Base-by-base conservation (phyloP, 2,329 filamentous ascomycete species). In the Pyrenophora seminiperda region DNA sequence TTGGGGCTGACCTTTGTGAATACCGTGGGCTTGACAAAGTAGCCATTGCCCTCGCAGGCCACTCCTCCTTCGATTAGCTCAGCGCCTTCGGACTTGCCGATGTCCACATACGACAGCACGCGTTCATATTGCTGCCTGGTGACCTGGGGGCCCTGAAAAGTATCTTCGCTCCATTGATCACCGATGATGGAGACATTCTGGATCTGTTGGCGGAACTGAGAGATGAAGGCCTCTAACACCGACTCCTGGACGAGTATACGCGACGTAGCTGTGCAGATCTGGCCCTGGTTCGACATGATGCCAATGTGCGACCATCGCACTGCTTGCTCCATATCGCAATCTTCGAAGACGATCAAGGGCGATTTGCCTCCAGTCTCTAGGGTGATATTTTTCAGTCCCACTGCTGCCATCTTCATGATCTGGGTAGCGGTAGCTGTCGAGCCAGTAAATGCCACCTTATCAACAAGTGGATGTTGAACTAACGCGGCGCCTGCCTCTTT, bases 391-490 rank as follows among this genome's bases (percentile, higher is more conserved):
- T 83, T 83, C 59, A 84, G 67, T 7, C 75, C 88, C 1, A 79
- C 72, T 9, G 82, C 79, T 0, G 88, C 86, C 69, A 81, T 78
- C 67, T 87, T 88, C 86, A 90, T 89, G 56, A 91, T 88, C 33
- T 85, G 78, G 36, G 82, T 81, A 2, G 84, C 89, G 0, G 88
- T 91, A 2, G 76, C 74, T 0, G 88, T 91, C 3, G 83, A 87
- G 29, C 89, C 89, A 0, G 88, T 91, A 59, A 91, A 92, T 0
- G 88, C 86, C 47, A 92, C 77, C 75, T 91, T 91, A 66, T 89
- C 84, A 15, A 92, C 79, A 17, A 80, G 79, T 15, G 82, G 73
- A 65, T 91, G 88, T 29, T 79, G 77, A 1, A 83, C 85, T 10
- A 91, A 77, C 74, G 76, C 78, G 0, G 82, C 80, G 1, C 84